Base-by-base conservation (phyloP, 1,284 basidiomycete species). In the Trichosporon ovoides region DNA sequence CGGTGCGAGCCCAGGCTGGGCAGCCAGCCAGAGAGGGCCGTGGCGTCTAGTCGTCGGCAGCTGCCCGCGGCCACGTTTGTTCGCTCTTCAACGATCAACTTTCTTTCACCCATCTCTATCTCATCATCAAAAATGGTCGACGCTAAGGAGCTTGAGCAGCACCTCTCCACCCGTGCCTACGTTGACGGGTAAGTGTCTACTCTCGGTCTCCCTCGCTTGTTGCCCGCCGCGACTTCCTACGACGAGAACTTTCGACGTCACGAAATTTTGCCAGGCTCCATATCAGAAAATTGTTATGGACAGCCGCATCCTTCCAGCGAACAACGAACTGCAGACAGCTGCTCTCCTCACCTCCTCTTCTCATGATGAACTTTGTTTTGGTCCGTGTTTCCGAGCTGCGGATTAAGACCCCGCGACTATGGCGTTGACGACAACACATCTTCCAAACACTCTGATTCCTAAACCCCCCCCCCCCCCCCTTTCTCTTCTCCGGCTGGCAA, bases 311-410 rank as follows among this genome's bases (percentile, higher is more conserved):
- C 18, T 28, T 48, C 34, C 56, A 38, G 51, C 52, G 53, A n/a
- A n/a, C n/a, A n/a, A n/a, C n/a, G n/a, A n/a, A n/a, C n/a, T n/a
- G n/a, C n/a, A n/a, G n/a, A n/a, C n/a, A n/a, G n/a, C n/a, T n/a
- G n/a, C n/a, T n/a, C n/a, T n/a, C n/a, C 56, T 52, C n/a, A 4
- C 9, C 28, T 31, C 52, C 53, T 57, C 64, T 60, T 52, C n/a
- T 69, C 58, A 43, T 58, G 89, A 93, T 92, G 89, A 91, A 80
- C 74, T 78, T 74, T 80, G 87, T 89, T 91, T 90, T 93, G 91
- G 90, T 94, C 91, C 91, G 91, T 93, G 91, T 94, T 94, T 91
- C 91, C 86, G 88, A 95, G 90, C 70, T 87, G 89, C 87, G 91
- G 88, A 82, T 90, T 80, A 81, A 95, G 91, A 94, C 89, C 89